Evolutionary conservation across 768 basidiomycete species (phyloP).

Genomic region (Vararia minispora): DNA sequence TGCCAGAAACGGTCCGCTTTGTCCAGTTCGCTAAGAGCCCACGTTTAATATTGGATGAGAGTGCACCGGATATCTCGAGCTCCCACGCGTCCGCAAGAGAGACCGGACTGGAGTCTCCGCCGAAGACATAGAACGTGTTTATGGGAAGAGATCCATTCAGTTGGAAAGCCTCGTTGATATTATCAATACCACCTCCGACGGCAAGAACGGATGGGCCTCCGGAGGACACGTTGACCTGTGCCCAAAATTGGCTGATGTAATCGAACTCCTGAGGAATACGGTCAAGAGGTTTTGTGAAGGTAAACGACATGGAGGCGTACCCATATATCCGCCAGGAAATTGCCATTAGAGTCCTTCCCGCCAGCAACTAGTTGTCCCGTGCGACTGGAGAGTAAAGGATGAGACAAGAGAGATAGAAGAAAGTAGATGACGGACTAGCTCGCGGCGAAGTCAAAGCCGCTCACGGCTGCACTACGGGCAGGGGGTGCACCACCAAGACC

Average conservation of each 20-base stretch:
- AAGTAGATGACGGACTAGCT: slow-evolving; percentile 58
- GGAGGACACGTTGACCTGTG: slow-evolving; percentile 38
- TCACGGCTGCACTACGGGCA: slow-evolving; percentile 51
- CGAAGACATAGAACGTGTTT: slow-evolving; percentile 64
- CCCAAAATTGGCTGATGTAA: slow-evolving; percentile 70
- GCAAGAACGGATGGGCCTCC: slow-evolving; percentile 53
- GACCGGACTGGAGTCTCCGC: slow-evolving; percentile 35
- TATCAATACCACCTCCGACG: slow-evolving; percentile 65
- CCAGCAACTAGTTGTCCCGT: slow-evolving; percentile 66
- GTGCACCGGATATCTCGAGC: slow-evolving; percentile 53
- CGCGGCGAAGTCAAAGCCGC: slow-evolving; percentile 63
- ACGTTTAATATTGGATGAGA: slow-evolving; percentile 57
- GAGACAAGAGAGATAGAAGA: slow-evolving; percentile 6
- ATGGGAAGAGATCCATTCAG: slow-evolving; percentile 40
- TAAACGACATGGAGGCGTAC: slow-evolving; percentile 28
- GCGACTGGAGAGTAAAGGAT: slow-evolving; percentile 35
- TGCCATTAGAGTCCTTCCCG: slow-evolving; percentile 44
- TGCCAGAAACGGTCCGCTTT: slow-evolving; percentile 26
- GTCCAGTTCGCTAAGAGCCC: slow-evolving; percentile 49
- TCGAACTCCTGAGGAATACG: slow-evolving; percentile 53
- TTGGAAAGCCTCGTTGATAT: slow-evolving; percentile 22
- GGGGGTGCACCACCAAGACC: slow-evolving; percentile 40
- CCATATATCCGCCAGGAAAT: slow-evolving; percentile 61
- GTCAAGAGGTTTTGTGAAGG: slow-evolving; percentile 4
- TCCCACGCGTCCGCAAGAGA: slow-evolving; percentile 63